Percentiles rank a stretch among this genome's conserved stretches.
Evolutionary conservation across 345 rosid genomes (phyloP).

Genomic region (Camelina sativa): DNA sequence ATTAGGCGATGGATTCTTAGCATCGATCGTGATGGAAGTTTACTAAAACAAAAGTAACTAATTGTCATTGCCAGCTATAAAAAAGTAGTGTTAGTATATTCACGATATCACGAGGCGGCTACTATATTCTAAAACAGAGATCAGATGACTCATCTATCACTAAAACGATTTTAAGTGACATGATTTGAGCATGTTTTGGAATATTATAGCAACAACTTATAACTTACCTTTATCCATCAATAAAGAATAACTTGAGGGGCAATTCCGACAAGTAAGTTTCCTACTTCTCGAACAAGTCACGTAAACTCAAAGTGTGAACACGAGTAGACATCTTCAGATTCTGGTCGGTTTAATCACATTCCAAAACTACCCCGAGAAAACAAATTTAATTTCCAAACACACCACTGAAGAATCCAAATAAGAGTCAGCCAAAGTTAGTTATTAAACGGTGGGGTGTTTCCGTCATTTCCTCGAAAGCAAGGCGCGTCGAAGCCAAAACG

Average conservation of each 20-base stretch:
- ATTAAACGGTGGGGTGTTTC: background rate
- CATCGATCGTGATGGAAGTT: conserved; percentile 4
- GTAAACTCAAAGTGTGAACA: too few species aligned
- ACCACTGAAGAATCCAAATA: too few species aligned
- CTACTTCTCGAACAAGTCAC: too few species aligned
- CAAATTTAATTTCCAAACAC: too few species aligned
- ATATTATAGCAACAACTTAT: conserved; percentile 22
- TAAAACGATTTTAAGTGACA: background rate
- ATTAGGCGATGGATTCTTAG: background rate
- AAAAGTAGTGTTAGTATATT: conserved; percentile 5
- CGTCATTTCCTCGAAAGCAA: background rate
- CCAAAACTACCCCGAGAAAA: too few species aligned
- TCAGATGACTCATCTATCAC: conserved; percentile 21
- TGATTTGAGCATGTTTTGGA: background rate
- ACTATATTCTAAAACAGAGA: background rate
- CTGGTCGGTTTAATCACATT: too few species aligned
- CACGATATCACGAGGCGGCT: too few species aligned
- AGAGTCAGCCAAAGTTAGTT: background rate
- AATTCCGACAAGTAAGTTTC: too few species aligned
- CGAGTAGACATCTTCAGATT: too few species aligned
- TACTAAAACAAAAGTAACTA: background rate
- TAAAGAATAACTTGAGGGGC: conserved; percentile 6
- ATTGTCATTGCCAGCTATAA: conserved; percentile 15
- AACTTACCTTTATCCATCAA: background rate
- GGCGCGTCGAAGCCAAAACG: conserved; percentile 43